These are phyloP conservation scores for Tricholoma hemisulphureum DNA, from an alignment of 768 basidiomycete species.

Conservation along the genomic window DNA sequence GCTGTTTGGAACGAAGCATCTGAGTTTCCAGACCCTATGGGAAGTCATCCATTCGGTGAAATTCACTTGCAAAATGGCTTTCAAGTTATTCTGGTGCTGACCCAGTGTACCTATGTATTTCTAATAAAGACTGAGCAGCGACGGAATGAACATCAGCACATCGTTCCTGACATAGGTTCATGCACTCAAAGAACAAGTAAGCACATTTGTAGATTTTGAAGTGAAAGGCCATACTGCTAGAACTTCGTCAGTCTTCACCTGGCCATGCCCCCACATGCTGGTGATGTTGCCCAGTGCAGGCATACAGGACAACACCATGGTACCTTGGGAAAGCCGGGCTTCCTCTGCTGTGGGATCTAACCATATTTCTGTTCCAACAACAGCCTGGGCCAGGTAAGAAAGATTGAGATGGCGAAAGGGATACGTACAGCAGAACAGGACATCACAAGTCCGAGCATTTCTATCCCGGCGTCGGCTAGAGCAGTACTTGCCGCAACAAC, in stretches of 20 bases:
- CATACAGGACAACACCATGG: constrained; percentile 80
- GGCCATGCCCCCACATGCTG: constrained; percentile 83
- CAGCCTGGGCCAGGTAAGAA: constrained; percentile 41
- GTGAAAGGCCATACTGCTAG: constrained; percentile 47
- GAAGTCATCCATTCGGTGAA: no score
- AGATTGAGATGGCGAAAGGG: background rate
- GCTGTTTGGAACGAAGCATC: no score
- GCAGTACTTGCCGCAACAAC: constrained; percentile 87
- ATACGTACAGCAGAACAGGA: constrained; percentile 74
- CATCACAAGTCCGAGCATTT: constrained; percentile 83
- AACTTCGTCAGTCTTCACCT: constrained; percentile 51
- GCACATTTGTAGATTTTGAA: background rate
- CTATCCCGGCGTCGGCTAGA: constrained; percentile 89
- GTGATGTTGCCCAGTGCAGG: constrained; percentile 85
- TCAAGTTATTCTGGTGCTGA: no score
- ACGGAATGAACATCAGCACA: constrained; percentile 76
- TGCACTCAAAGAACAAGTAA: constrained; percentile 47
- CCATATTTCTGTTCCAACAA: constrained; percentile 59
- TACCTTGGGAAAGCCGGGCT: constrained; percentile 51
- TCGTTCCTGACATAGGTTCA: constrained; percentile 65
- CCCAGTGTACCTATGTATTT: constrained; percentile 23
- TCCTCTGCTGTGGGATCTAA: constrained; percentile 83
- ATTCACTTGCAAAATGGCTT: no score
- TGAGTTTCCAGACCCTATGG: no score
- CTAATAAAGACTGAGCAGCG: constrained; percentile 67